phyloP scores from a whole-genome alignment of 192 early-diverging fungal genomes.

The Backusella tuberculispora region DNA sequence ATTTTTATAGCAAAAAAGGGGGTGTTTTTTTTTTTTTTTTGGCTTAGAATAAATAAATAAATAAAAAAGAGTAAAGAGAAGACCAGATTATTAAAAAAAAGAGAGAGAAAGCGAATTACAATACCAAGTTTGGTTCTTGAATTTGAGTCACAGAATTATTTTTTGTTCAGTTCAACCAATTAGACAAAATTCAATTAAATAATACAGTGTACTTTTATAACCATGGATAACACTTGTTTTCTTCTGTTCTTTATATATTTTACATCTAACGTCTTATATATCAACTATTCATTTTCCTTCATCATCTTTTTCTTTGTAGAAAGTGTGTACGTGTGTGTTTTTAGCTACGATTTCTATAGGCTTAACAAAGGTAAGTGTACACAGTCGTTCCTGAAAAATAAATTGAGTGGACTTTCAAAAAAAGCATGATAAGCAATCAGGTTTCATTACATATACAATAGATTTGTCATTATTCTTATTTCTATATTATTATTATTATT shows the following conservation, averaged over 20 bases:
- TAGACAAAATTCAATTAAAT: neutral
- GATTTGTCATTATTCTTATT: no score
- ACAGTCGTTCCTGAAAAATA: constrained; percentile 6
- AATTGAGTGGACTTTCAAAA: neutral
- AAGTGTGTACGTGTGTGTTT: no score
- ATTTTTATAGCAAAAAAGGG: no score
- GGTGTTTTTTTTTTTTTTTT: no score
- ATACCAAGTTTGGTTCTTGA: no score
- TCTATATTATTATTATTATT: neutral
- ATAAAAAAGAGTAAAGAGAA: no score
- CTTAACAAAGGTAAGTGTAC: neutral
- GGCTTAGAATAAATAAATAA: no score
- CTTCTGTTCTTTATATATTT: neutral
- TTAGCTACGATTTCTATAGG: no score
- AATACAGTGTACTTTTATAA: neutral
- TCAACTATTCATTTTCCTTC: neutral
- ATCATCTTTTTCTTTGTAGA: no score
- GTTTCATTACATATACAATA: neutral
- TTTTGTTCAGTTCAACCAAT: neutral
- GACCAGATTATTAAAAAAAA: no score
- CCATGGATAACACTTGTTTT: neutral
- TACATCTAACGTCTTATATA: neutral
- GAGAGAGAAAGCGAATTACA: no score
- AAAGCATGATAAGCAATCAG: neutral
- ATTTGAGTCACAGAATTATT: neutral